Percentiles rank a stretch among this genome's conserved stretches.
Evolutionary conservation across 192 early-diverging fungal genomes (phyloP).

Genomic region (Gaertneriomyces semiglobifer): DNA sequence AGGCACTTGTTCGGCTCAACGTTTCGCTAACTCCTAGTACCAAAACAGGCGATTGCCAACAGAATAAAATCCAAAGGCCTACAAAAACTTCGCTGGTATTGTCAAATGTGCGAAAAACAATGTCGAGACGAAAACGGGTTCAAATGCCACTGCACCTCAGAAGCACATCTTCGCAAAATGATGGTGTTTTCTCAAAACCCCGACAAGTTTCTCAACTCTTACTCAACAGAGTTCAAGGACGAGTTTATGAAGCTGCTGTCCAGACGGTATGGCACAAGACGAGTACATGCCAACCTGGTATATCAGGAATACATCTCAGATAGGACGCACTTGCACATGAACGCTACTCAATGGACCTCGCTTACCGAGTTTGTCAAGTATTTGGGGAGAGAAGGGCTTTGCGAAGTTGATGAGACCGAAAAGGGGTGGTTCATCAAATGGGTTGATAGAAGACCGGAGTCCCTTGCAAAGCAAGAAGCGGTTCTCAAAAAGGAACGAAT

Average conservation of each 20-base stretch:
- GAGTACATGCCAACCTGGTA: conserved; percentile 87
- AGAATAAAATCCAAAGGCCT: conserved; percentile 91
- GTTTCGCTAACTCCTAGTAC: neutral
- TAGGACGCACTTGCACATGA: conserved; percentile 93
- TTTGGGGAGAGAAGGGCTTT: conserved; percentile 78
- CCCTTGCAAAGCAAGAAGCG: conserved; percentile 75
- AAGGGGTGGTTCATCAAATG: conserved; percentile 87
- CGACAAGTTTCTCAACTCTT: conserved; percentile 68
- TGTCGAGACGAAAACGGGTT: conserved; percentile 95
- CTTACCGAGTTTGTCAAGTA: conserved; percentile 84
- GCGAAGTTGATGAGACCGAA: conserved; percentile 83
- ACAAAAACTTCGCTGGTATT: conserved; percentile 85
- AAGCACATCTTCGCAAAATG: conserved; percentile 91
- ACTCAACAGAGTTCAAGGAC: conserved; percentile 76
- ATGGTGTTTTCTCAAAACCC: conserved; percentile 78
- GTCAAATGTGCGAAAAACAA: conserved; percentile 83
- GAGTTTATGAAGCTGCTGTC: conserved; percentile 85
- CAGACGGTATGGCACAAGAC: conserved; percentile 71
- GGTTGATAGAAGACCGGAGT: conserved; percentile 89
- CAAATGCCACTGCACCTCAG: conserved; percentile 86
- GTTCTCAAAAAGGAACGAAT: conserved; percentile 74
- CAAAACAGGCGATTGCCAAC: conserved; percentile 65
- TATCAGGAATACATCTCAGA: conserved; percentile 97
- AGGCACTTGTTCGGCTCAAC: neutral
- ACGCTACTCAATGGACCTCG: conserved; percentile 88